phyloP scores from a whole-genome alignment of 495 filamentous ascomycete species.

The Lasiosphaeris hirsuta region DNA sequence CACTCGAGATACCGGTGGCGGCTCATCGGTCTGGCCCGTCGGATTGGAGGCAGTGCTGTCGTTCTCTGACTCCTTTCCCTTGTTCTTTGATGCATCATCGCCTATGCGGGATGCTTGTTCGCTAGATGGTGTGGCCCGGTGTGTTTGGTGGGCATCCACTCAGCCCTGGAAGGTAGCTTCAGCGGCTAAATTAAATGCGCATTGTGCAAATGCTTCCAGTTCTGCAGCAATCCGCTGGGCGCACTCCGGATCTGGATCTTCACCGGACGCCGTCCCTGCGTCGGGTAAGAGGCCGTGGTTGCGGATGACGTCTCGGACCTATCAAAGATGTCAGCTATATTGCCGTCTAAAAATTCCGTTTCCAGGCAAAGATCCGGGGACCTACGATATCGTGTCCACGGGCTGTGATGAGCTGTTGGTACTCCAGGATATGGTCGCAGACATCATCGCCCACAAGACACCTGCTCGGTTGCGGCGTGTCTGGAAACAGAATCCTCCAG shows the following conservation, averaged over 20 bases:
- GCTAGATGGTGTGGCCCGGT: no score
- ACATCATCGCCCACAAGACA: conserved; percentile 2
- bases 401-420: neutral
- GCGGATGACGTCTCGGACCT: neutral
- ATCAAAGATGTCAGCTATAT: neutral
- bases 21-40: no score
- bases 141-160: no score
- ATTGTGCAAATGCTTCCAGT: neutral
- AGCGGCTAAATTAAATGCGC: neutral
- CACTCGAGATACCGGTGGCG: no score
- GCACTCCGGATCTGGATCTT: neutral
- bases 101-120: no score
- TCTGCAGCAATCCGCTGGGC: neutral
- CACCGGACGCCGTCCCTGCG: neutral
- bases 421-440: neutral
- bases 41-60: no score
- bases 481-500: neutral
- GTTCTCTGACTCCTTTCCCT: no score
- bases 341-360: no score
- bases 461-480: neutral
- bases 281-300: neutral
- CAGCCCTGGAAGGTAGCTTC: neutral
- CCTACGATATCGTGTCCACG: neutral
- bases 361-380: neutral
- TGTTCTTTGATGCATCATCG: no score